phyloP scores from a whole-genome alignment of 2,329 filamentous ascomycete genomes.

The Pochonia chlamydosporia region DNA sequence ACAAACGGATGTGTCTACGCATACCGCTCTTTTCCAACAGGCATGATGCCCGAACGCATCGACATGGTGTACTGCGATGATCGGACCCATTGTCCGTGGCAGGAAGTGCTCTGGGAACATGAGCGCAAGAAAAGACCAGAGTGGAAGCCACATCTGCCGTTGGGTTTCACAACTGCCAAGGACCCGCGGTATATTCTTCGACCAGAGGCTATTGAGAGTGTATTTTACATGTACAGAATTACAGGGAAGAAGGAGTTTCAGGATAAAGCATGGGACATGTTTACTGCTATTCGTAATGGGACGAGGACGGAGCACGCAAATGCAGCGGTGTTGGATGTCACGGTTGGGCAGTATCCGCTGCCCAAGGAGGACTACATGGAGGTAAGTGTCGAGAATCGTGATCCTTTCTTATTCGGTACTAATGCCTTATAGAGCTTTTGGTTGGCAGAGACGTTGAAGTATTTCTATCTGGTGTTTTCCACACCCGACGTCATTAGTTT shows the following conservation, averaged over 20 bases:
- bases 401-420: no score
- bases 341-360: slow-evolving; percentile 43
- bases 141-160: slow-evolving; percentile 31
- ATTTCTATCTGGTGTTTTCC: slow-evolving; percentile 63
- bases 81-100: slow-evolving; percentile 27
- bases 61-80: slow-evolving; percentile 33
- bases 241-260: slow-evolving; percentile 60
- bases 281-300: slow-evolving; percentile 51
- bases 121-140: slow-evolving; percentile 13
- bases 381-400: slow-evolving; percentile 25
- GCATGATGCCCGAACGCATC: slow-evolving; percentile 48
- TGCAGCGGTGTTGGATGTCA: slow-evolving; percentile 59
- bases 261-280: slow-evolving; percentile 69
- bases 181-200: slow-evolving; percentile 58
- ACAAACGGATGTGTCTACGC: slow-evolving; percentile 47
- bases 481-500: slow-evolving; percentile 43
- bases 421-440: slow-evolving; percentile 83
- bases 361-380: slow-evolving; percentile 51
- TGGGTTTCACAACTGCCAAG: slow-evolving; percentile 48
- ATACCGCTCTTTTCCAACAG: slow-evolving; percentile 40
- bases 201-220: slow-evolving; percentile 74
- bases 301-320: slow-evolving; percentile 56
- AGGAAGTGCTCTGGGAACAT: slow-evolving; percentile 49
- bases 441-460: slow-evolving; percentile 81
- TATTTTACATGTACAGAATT: slow-evolving; percentile 71